Evolutionary conservation across 352 stramenopile genomes (phyloP), one percentile per base, ranked within the genome.

Genomic region (Phytophthora pluvialis): DNA sequence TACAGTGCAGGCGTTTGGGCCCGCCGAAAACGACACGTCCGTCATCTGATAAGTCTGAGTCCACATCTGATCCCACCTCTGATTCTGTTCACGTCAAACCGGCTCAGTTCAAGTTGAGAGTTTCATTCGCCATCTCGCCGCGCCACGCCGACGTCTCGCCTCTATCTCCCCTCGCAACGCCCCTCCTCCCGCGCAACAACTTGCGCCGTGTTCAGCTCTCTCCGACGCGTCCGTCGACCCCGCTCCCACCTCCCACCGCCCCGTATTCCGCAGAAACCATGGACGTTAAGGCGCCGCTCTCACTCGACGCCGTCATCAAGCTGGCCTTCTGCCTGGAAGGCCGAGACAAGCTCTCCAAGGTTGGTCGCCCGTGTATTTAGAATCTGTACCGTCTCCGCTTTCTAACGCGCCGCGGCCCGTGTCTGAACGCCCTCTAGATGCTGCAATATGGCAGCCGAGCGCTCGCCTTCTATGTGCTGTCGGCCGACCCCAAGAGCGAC

Each of bases 341-440:
- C 28, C 81, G 88, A 57, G 88, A 96, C 69, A 96, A 96, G 66
- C 78, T 96, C 67, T 91, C 86, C 68, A 96, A 96, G 75, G 77
- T 94, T n/a, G n/a, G 52, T n/a, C 1, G 11, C 4, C 4, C 3
- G n/a, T 38, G 9, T 0, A n/a, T 26, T 38, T 18, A 25, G 11
- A 29, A 36, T 18, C 35, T 35, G 3, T 13, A 29, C 4, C 0
- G 3, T 25, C 8, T 60, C 21, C 31, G 25, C 47, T 67, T 46
- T 77, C 49, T 60, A 80, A 70, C 36, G 26, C 3, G 21, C 11
- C 60, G 12, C 28, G 25, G 4, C n/a, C 9, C 33, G 16, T 44
- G 5, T 43, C 7, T 21, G n/a, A 47, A 44, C 5, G 8, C 31
- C 8, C 15, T 52, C 11, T 60, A 90, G 82, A 51, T 91, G 31